Percentiles rank a stretch among this genome's conserved stretches.
Conservation (phyloP, 1,139 yeast genomes). For the Protomyces inouyei region DNA sequence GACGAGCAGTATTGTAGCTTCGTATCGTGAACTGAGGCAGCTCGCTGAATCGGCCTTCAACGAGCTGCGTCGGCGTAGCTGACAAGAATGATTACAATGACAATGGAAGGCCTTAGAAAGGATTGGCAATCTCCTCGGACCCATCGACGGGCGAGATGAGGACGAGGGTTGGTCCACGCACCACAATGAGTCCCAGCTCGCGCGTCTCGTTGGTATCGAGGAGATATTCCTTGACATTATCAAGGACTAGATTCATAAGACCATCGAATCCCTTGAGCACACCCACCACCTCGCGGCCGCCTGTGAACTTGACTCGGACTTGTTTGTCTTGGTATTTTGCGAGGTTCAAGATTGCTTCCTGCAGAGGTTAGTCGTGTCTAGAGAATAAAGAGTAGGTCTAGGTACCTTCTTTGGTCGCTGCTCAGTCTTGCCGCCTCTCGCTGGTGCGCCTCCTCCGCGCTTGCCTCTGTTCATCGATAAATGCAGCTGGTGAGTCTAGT, state of each 20-base stretch:
- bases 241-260: constrained; percentile 86
- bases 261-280: constrained; percentile 83
- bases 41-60: constrained; percentile 69
- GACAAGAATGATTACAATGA: neutral
- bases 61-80: constrained; percentile 40
- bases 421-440: constrained; percentile 5
- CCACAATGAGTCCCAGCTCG: constrained; percentile 67
- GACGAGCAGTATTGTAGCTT: constrained; percentile 69
- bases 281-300: constrained; percentile 82
- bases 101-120: constrained; percentile 43
- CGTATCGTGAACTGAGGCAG: constrained; percentile 67
- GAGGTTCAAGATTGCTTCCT: constrained; percentile 83
- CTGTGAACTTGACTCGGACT: constrained; percentile 73
- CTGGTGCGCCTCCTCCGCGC: constrained; percentile 50
- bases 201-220: constrained; percentile 50
- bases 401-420: constrained; percentile 19
- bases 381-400: neutral
- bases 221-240: constrained; percentile 67
- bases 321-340: constrained; percentile 68
- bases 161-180: constrained; percentile 76
- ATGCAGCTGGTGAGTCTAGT: neutral
- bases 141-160: constrained; percentile 85
- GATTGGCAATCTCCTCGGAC: constrained; percentile 69
- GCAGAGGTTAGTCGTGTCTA: constrained; percentile 41
- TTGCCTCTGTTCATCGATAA: constrained; percentile 18